A percentile compares a stretch with the other conserved stretches of the same genome.
phyloP scores from a whole-genome alignment of 257 asterid species.

The Solanum commersonii region DNA sequence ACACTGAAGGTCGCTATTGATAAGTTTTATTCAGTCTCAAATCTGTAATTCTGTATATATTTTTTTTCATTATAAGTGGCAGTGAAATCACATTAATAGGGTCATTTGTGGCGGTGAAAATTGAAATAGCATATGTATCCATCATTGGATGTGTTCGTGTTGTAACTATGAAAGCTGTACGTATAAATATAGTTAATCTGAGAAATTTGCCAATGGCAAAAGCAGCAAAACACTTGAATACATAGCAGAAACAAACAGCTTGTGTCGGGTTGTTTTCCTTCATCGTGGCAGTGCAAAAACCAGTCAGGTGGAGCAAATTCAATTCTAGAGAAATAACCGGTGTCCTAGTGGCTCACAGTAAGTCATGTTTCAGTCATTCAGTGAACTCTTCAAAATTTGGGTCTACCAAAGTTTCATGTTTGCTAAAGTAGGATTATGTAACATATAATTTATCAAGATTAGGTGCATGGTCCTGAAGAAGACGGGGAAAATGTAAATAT shows the following conservation, averaged over 20 bases:
- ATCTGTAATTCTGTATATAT: no score
- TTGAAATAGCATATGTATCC: background rate
- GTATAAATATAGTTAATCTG: background rate
- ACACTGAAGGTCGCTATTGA: background rate
- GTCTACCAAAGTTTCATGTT: conserved; percentile 26
- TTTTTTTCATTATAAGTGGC: background rate
- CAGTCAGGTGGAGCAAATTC: conserved; percentile 48
- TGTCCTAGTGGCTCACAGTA: conserved; percentile 57
- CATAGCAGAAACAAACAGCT: conserved; percentile 25
- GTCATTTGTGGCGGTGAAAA: background rate
- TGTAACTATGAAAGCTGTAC: background rate
- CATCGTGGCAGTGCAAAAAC: conserved; percentile 27
- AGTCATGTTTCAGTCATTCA: conserved; percentile 6
- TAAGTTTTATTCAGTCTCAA: no score
- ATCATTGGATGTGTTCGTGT: background rate
- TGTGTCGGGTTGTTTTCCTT: background rate
- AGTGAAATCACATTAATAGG: background rate
- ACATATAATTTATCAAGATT: conserved; percentile 24
- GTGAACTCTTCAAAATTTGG: conserved; percentile 31
- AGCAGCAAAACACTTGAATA: background rate
- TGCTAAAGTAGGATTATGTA: conserved; percentile 33
- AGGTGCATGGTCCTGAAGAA: conserved; percentile 23
- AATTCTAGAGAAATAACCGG: conserved; percentile 27
- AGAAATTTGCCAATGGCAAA: background rate
- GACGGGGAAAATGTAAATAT: background rate